Base-by-base conservation (phyloP, 345 rosid species). In the Ceriops tagal region DNA sequence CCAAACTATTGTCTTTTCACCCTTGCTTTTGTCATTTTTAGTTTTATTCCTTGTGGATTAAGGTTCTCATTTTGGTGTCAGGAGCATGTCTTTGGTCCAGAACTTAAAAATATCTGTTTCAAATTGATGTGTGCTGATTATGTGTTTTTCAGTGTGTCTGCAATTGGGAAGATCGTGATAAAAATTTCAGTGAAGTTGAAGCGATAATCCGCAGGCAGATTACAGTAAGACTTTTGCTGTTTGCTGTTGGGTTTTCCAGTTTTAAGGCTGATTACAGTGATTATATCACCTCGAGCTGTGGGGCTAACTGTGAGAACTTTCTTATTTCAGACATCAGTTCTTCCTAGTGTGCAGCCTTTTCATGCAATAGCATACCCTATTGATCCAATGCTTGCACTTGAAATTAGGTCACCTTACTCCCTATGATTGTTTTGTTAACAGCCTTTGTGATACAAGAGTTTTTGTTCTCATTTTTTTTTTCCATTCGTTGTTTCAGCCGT, bases 331-430 rank as follows among this genome's bases (percentile, higher is more conserved):
- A 83, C 86, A 88, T 86, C 97, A 21, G 89, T 86, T 74, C 86
- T 95, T 67, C 99, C 99, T 16, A 95, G 98, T 62, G 98, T 95
- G 65, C 99, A 95, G 73, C 99, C 99, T 69, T 95, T 95, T 79
- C 99, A 95, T 82, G 99, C 98, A 30, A 90, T 95, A 73, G 99
- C 99, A 67, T 92, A 92, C 83, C 99, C 99, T 58, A 84, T 96
- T 58, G 98, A 96, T 82, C 80, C 97, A 28, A 77, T 90, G 78
- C 96, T 96, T 78, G 98, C 99, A 31, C 97, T 96, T 61, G 99
- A 92, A 58, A 96, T 92, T 78, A 95, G 99, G 99, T 92, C 65
- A 53, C 69, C 31, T 64, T 53, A 55, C 35, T 59, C 6, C 24
- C 49, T 60, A 22, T 56, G 30, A n/a, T 8, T 16, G 21, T 37